Evolutionary conservation across 257 asterid genomes (phyloP).

Genomic region (Fraxinus quadrangulata): DNA sequence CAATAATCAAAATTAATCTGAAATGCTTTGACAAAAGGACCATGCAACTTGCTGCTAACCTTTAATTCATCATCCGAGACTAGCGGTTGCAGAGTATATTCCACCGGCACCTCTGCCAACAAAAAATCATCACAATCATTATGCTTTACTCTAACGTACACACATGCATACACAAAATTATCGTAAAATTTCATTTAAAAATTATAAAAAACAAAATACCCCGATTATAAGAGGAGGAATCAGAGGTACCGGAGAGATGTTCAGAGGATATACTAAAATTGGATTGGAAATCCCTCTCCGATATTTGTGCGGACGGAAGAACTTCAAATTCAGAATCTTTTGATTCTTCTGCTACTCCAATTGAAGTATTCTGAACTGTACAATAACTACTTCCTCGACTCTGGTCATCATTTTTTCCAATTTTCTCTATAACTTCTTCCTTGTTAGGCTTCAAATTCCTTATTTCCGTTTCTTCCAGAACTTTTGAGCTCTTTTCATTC

Average conservation of each 20-base stretch:
- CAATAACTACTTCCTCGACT: conserved; percentile 33
- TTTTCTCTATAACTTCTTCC: conserved; percentile 22
- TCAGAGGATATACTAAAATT: conserved; percentile 45
- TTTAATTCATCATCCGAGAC: conserved; percentile 38
- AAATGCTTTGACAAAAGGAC: background rate
- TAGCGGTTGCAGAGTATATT: conserved; percentile 53
- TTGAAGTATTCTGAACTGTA: conserved; percentile 30
- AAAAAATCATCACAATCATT: conserved; percentile 30
- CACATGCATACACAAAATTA: conserved; percentile 13
- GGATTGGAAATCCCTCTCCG: conserved; percentile 28
- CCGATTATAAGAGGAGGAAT: background rate
- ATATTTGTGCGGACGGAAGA: conserved; percentile 33
- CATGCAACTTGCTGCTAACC: conserved; percentile 41
- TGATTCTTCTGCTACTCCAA: conserved; percentile 24
- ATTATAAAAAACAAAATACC: background rate
- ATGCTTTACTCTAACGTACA: background rate
- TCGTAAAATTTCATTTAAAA: background rate
- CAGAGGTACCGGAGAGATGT: conserved; percentile 43
- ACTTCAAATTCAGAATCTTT: conserved; percentile 35
- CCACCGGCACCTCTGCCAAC: conserved; percentile 70
- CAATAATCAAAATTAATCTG: background rate
- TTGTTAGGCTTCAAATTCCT: conserved; percentile 26
- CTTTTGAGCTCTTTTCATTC: conserved; percentile 33
- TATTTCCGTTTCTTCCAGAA: conserved; percentile 12
- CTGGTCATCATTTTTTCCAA: conserved; percentile 30